Evolutionary conservation across 1,284 basidiomycete genomes (phyloP), one percentile per base, ranked within the genome.

Genomic region (Apiotrichum laibachii): DNA sequence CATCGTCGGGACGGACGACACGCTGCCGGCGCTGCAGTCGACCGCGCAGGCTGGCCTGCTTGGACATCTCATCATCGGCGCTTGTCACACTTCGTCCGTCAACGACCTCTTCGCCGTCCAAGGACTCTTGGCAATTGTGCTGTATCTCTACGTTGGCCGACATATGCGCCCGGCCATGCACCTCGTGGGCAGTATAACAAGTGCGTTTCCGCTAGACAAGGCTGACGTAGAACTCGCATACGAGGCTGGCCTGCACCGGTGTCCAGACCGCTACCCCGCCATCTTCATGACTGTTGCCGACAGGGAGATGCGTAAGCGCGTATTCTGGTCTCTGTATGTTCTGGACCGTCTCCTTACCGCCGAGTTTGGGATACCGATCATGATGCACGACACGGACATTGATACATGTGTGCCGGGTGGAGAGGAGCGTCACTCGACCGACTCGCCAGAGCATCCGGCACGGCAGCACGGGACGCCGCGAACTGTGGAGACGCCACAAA

Each of bases 171-270:
- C 67, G 2, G 67, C 67, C n/a, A 64, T 64, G 63, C 65, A 65
- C 52, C 52, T 69, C 1, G 56, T 50, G 9, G 67, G 65, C 7
- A 56, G 59, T 1, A 55, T 64, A 9, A 56, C 61, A 4, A 67
- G 67, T 69, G 50, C 42, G 65, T 57, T n/a, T 47, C n/a, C 13
- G 42, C 16, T 22, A 13, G 33, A 19, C 42, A n/a, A 47, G 26
- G 26, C 26, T 16, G 43, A 34, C 40, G 13, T 19, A 65, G 67
- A 65, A 47, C 56, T 69, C n/a, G 64, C 63, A 5, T 65, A 55
- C 35, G 67, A 67, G 59, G 63, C 61, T 37, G 67, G 67, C 5
- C 58, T 69, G 18, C 67, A 69, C 50, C 61, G 67, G 8, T 69
- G 67, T 55, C 67, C 67, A 8, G 60, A 61, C 35, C 60, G 65